Conservation (phyloP, 1,284 basidiomycete species). For the Rhodotorula mucilaginosa region DNA sequence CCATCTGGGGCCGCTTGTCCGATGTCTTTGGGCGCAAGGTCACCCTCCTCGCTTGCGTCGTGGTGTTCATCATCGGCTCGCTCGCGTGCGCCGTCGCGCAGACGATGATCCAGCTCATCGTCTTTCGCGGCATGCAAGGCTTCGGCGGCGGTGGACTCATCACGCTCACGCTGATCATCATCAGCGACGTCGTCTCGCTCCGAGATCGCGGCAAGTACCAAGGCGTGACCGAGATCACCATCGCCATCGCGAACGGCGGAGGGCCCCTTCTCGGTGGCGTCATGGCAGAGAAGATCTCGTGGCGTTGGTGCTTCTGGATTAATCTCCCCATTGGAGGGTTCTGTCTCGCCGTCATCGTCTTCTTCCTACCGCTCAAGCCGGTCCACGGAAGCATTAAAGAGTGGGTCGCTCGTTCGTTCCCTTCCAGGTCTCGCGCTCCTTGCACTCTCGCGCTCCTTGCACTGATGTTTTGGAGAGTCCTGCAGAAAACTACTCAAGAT, state of each 20-base stretch:
- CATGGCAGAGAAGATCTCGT: constrained; percentile 58
- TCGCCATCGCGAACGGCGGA: constrained; percentile 47
- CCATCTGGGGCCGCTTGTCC: constrained; percentile 64
- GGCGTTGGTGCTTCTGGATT: constrained; percentile 52
- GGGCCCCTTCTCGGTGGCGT: constrained; percentile 51
- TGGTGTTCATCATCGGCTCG: constrained; percentile 55
- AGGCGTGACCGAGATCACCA: constrained; percentile 44
- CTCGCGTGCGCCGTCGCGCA: constrained; percentile 59
- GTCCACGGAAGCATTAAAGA: constrained; percentile 60
- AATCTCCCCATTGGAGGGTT: constrained; percentile 53
- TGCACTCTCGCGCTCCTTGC: neutral
- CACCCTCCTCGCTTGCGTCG: constrained; percentile 56
- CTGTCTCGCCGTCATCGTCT: constrained; percentile 59
- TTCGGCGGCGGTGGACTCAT: constrained; percentile 66
- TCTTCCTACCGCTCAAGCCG: constrained; percentile 64
- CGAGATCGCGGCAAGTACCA: constrained; percentile 56
- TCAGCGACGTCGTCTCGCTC: constrained; percentile 64
- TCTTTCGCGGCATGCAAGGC: constrained; percentile 66
- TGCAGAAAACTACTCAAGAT: constrained; percentile 61
- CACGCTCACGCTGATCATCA: constrained; percentile 63
- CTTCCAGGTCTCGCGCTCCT: neutral
- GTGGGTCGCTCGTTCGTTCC: constrained; percentile 1
- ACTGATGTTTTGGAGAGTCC: neutral
- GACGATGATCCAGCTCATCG: constrained; percentile 67
- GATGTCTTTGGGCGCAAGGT: constrained; percentile 72